Conservation (phyloP, 2,329 filamentous ascomycete genomes). For the Aspergillus brasiliensis region DNA sequence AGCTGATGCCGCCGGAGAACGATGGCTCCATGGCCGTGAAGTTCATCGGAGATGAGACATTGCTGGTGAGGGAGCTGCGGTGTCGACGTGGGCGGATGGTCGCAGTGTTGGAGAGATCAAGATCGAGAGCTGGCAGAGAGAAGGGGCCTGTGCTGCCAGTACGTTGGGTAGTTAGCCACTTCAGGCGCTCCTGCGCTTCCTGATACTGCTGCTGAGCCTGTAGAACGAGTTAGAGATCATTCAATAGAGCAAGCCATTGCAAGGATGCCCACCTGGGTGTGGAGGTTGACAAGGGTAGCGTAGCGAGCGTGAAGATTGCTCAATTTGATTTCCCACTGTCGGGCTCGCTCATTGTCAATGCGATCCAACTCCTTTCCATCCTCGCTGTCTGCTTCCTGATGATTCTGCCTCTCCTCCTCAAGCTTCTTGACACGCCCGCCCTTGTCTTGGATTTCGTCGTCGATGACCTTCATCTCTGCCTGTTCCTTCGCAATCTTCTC, state of each 20-base stretch:
- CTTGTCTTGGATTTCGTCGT: conserved; percentile 64
- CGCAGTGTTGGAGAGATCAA: conserved; percentile 43
- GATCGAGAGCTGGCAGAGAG: conserved; percentile 44
- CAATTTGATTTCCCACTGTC: conserved; percentile 50
- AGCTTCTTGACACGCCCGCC: conserved; percentile 62
- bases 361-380: conserved; percentile 55
- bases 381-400: conserved; percentile 51
- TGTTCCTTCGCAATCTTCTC: conserved; percentile 50
- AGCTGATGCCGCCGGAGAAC: conserved; percentile 46
- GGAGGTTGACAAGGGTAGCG: conserved; percentile 43
- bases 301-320: conserved; percentile 47
- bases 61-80: conserved; percentile 50
- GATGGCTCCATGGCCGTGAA: conserved; percentile 43
- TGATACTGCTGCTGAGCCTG: conserved; percentile 47
- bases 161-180: conserved; percentile 46
- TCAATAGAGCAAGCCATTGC: neutral
- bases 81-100: conserved; percentile 49
- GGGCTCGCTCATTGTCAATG: conserved; percentile 52
- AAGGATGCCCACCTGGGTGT: conserved; percentile 36
- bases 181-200: conserved; percentile 49
- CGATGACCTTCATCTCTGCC: conserved; percentile 56
- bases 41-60: conserved; percentile 49
- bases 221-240: conserved; percentile 8
- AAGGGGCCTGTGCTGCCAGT: conserved; percentile 43
- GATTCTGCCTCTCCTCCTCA: conserved; percentile 59